Conservation (phyloP, 2,329 filamentous ascomycete species). For the Stemphylium beticola region DNA sequence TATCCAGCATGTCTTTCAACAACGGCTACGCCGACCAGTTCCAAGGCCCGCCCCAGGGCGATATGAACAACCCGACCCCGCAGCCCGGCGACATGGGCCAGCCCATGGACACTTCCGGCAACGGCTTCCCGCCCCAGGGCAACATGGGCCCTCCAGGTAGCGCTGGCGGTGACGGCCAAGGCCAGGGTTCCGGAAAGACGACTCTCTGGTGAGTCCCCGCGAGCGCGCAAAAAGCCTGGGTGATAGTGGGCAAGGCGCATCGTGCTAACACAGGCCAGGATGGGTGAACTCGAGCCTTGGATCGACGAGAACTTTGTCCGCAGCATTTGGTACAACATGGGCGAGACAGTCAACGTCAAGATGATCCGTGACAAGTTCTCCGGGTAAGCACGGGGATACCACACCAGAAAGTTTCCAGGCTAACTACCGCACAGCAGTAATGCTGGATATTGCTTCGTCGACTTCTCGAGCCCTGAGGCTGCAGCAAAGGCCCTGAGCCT, state of each 20-base stretch:
- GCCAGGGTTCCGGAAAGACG: constrained; percentile 57
- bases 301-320: constrained; percentile 99
- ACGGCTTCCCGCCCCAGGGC: constrained; percentile 56
- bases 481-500: constrained; percentile 89
- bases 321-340: constrained; percentile 91
- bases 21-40: constrained; percentile 66
- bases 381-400: constrained; percentile 66
- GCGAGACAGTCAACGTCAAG: constrained; percentile 96
- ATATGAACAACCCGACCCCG: constrained; percentile 55
- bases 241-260: background rate
- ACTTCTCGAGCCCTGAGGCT: constrained; percentile 82
- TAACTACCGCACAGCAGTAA: constrained; percentile 75
- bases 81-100: constrained; percentile 62
- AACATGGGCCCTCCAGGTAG: constrained; percentile 54
- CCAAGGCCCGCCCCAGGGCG: constrained; percentile 63
- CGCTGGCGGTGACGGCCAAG: constrained; percentile 41
- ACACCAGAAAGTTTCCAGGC: constrained; percentile 24
- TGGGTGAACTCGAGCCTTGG: constrained; percentile 99
- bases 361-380: constrained; percentile 99
- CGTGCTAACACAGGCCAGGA: constrained; percentile 65
- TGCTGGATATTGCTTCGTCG: constrained; percentile 98
- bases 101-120: constrained; percentile 61
- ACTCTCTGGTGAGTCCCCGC: constrained; percentile 56
- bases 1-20: constrained; percentile 67
- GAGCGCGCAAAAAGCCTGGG: constrained; percentile 1